Evolutionary conservation across 192 early-diverging fungal genomes (phyloP).

Genomic region (Mortierella claussenii): DNA sequence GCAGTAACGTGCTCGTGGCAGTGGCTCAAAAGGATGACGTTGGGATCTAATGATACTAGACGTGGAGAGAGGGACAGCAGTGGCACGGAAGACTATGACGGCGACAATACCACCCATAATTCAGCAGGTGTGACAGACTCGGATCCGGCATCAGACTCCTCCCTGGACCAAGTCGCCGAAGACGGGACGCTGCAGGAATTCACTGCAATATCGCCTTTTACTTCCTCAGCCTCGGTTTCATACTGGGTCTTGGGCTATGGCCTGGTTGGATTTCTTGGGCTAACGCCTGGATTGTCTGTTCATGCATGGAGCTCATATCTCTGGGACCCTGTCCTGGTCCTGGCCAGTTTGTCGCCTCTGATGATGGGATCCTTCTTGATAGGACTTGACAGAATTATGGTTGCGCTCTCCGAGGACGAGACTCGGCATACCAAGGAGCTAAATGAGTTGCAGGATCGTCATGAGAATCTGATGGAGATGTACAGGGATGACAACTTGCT

Average conservation of each 20-base stretch:
- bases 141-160: neutral
- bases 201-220: too few relatives aligned
- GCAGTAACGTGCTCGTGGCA: slow-evolving; percentile 37
- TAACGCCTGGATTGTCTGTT: neutral
- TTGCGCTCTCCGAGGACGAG: slow-evolving; percentile 13
- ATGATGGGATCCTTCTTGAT: slow-evolving; percentile 15
- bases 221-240: slow-evolving; percentile 8
- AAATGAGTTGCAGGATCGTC: slow-evolving; percentile 25
- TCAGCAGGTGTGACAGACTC: slow-evolving; percentile 11
- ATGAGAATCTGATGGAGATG: slow-evolving; percentile 26
- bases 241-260: slow-evolving; percentile 39
- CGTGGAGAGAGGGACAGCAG: too few relatives aligned
- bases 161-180: neutral
- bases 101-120: neutral
- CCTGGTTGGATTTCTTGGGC: slow-evolving; percentile 21
- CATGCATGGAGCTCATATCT: neutral
- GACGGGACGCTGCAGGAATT: too few relatives aligned
- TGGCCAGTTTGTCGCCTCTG: slow-evolving; percentile 27
- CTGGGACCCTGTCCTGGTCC: slow-evolving; percentile 13
- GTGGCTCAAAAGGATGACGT: slow-evolving; percentile 23
- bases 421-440: slow-evolving; percentile 7
- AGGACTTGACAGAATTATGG: slow-evolving; percentile 27
- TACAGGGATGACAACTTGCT: slow-evolving; percentile 28
- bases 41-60: too few relatives aligned
- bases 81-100: too few relatives aligned